Percentiles rank a stretch among this genome's conserved stretches.
Conservation (phyloP, 768 basidiomycete genomes). For the Lactarius hengduanensis region DNA sequence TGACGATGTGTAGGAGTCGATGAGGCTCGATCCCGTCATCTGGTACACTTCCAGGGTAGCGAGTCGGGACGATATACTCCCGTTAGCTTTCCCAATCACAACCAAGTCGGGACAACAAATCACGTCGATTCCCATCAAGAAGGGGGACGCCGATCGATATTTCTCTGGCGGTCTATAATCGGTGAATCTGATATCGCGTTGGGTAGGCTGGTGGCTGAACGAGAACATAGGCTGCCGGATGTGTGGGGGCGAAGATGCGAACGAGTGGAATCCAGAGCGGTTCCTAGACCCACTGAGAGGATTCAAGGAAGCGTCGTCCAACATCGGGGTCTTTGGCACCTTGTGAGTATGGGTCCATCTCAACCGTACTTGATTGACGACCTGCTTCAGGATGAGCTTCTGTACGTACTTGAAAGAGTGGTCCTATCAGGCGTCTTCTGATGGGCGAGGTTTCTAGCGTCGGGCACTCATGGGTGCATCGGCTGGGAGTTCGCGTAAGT, state of each 20-base stretch:
- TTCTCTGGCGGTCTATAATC: conserved; percentile 1
- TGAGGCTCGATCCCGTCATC: conserved; percentile 5
- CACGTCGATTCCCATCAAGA: conserved; percentile 13
- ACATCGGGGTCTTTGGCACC: conserved; percentile 10
- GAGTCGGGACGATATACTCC: conserved; percentile 10
- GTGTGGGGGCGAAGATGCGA: conserved; percentile 18
- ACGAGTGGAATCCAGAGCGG: conserved; percentile 16
- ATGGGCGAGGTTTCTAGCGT: background rate
- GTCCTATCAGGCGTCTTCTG: background rate
- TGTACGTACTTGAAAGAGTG: background rate
- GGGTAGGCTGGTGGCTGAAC: background rate
- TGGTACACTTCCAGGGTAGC: background rate
- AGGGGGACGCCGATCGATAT: conserved; percentile 14
- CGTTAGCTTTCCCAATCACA: conserved; percentile 11
- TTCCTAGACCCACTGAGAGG: conserved; percentile 6
- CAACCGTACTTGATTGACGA: background rate
- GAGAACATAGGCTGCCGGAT: background rate
- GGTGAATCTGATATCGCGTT: background rate
- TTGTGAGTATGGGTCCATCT: background rate
- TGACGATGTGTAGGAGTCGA: background rate
- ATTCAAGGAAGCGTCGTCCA: conserved; percentile 1
- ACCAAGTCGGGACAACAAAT: conserved; percentile 15
- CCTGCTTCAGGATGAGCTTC: conserved; percentile 9
- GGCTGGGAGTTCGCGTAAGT: conserved; percentile 13
- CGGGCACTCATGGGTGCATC: conserved; percentile 6